These are phyloP conservation scores for Lactuca sativa DNA, from an alignment of 129 eudicot genomes.

Conservation along the genomic window DNA sequence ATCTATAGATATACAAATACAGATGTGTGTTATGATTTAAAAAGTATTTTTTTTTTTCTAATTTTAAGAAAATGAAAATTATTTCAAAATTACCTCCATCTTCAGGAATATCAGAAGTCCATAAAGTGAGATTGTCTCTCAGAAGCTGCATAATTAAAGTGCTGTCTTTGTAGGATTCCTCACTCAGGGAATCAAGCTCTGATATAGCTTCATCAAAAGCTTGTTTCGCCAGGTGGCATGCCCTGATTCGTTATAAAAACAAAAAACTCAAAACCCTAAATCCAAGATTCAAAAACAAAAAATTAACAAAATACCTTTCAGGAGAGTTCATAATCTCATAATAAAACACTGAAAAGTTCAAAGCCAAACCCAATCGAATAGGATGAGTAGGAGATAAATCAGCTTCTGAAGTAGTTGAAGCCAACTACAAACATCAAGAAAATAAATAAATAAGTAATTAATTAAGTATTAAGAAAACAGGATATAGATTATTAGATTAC, in stretches of 20 bases:
- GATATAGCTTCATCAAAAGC: conserved; percentile 64
- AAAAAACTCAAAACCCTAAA: conserved; percentile 2
- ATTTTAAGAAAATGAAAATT: background rate
- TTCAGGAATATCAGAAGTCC: conserved; percentile 58
- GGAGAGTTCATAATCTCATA: conserved; percentile 60
- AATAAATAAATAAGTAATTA: background rate
- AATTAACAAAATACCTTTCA: conserved; percentile 36
- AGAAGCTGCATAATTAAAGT: conserved; percentile 54
- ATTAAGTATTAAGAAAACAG: background rate
- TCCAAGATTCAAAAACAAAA: background rate
- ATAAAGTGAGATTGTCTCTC: conserved; percentile 55
- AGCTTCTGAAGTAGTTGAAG: conserved; percentile 48
- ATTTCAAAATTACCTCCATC: conserved; percentile 41
- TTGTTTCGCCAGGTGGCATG: conserved; percentile 56
- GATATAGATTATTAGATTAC: background rate
- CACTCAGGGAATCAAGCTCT: conserved; percentile 54
- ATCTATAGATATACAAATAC: conserved; percentile 31
- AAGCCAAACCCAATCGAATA: conserved; percentile 57
- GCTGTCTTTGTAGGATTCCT: conserved; percentile 60
- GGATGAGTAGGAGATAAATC: conserved; percentile 56
- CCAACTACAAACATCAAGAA: conserved; percentile 34
- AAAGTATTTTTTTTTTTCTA: too few species aligned
- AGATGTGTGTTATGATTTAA: too few species aligned
- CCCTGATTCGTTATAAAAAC: conserved; percentile 30
- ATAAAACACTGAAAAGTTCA: conserved; percentile 58